These are phyloP conservation scores for Clonostachys rosea DNA, from an alignment of 2,329 filamentous ascomycete species.

Conservation along the genomic window DNA sequence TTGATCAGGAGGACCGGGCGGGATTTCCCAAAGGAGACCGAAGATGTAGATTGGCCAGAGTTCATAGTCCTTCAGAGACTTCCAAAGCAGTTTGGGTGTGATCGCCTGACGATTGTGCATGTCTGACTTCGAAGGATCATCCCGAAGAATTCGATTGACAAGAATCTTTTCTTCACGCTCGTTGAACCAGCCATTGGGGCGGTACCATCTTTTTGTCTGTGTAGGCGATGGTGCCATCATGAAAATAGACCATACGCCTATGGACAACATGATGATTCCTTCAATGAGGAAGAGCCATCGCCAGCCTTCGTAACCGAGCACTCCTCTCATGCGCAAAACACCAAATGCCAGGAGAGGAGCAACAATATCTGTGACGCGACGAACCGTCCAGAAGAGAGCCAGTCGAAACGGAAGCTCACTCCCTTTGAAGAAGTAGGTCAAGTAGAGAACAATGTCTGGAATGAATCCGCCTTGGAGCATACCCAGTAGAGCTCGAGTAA, in stretches of 20 bases:
- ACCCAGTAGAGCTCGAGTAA: slow-evolving; percentile 29
- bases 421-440: slow-evolving; percentile 17
- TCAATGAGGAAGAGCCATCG: slow-evolving; percentile 14
- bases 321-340: slow-evolving; percentile 14
- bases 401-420: slow-evolving; percentile 15
- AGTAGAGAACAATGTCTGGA: slow-evolving; percentile 22
- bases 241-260: slow-evolving; percentile 19
- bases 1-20: slow-evolving; percentile 12
- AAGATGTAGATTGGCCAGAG: slow-evolving; percentile 50
- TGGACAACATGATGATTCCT: slow-evolving; percentile 7
- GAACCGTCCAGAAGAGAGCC: slow-evolving; percentile 14
- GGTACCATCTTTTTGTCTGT: slow-evolving; percentile 37
- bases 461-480: slow-evolving; percentile 41
- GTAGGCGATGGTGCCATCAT: slow-evolving; percentile 21
- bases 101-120: slow-evolving; percentile 52
- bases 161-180: slow-evolving; percentile 53
- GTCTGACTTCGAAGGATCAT: slow-evolving; percentile 49
- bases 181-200: slow-evolving; percentile 50
- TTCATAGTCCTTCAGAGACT: slow-evolving; percentile 45
- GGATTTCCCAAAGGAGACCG: slow-evolving; percentile 20
- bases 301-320: slow-evolving; percentile 13
- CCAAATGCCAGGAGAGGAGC: slow-evolving; percentile 14
- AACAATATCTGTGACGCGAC: slow-evolving; percentile 12
- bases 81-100: slow-evolving; percentile 37
- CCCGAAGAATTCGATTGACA: slow-evolving; percentile 48